Evolutionary conservation across 768 basidiomycete species (phyloP), one percentile per base, ranked within the genome.

Genomic region (Coprinopsis marcescibilis): DNA sequence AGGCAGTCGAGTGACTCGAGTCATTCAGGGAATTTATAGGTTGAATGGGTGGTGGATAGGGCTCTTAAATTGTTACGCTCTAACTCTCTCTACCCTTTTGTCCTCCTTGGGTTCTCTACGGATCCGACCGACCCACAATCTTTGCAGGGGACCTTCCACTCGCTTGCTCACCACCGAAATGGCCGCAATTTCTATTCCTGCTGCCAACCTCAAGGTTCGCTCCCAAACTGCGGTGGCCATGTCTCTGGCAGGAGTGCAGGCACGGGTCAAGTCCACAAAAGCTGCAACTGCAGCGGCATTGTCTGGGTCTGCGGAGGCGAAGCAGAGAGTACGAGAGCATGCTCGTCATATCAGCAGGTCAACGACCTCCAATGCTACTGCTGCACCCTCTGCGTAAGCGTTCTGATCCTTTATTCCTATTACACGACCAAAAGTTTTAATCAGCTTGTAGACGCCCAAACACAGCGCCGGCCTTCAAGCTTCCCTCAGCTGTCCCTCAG

Each of bases 301-400:
- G 41, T 27, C 24, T n/a, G 26, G 26, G 41, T 43, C 41, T 12
- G 5, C 1, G 15, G 89, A 92, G 35, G 89, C 89, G 34, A 89
- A 86, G 69, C 78, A 79, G 41, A 80, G 88, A 65, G 84, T 91
- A 43, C 70, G 78, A 56, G 87, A 89, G 56, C 82, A 85, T 67
- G 83, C 81, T 7, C 71, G 90, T 56, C 72, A 78, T 57, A 77
- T 92, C 60, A 87, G 85, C 61, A 80, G 81, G 50, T 76, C 84
- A 11, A 77, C 84, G 4, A 60, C 69, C 15, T 70, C 72, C 50
- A 72, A 75, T 49, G 88, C 87, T 45, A 70, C 72, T 24, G 73
- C 83, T 43, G 80, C 81, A 27, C 78, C 78, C 3, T 58, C 76
- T 50, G 68, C 77, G 87, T 89, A 70, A 50, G 77, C 26, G 20